Evolutionary conservation across 2,329 filamentous ascomycete genomes (phyloP).

Genomic region (Phialophora chinensis): DNA sequence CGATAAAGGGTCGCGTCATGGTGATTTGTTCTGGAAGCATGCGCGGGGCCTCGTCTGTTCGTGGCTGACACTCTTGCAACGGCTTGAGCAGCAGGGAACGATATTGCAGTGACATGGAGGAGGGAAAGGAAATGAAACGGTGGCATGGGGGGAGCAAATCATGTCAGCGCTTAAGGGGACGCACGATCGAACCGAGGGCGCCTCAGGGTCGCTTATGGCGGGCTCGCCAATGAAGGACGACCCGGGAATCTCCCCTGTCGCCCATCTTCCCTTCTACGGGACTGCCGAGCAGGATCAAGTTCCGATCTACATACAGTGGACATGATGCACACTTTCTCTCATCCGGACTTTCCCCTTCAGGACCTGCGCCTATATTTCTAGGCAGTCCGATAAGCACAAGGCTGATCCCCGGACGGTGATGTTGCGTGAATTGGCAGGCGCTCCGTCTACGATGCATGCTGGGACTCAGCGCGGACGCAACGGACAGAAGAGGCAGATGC

Average conservation of each 20-base stretch:
- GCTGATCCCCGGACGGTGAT: slow-evolving; percentile 5
- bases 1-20: not conserved
- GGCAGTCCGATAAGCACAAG: slow-evolving; percentile 4
- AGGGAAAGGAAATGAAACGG: slow-evolving; percentile 6
- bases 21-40: slow-evolving; percentile 9
- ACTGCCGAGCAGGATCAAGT: not conserved
- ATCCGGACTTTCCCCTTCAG: slow-evolving; percentile 11
- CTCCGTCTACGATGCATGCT: not conserved
- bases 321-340: not conserved
- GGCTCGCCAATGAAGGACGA: slow-evolving; percentile 2
- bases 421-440: slow-evolving; percentile 1
- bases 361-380: not conserved
- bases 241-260: no score
- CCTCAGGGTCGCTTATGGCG: not conserved
- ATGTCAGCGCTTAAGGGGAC: not conserved
- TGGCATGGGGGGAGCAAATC: slow-evolving; percentile 1
- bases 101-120: slow-evolving; percentile 2
- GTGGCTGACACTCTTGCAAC: not conserved
- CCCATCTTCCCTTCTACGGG: not conserved
- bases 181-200: not conserved
- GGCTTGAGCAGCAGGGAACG: not conserved
- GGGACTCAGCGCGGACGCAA: not conserved
- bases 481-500: not conserved
- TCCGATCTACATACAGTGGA: not conserved
- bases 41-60: not conserved